A percentile compares a stretch with the other conserved stretches of the same genome.
These are phyloP conservation scores for Ormosia semicastrata DNA, from an alignment of 306 rosid genomes.

Conservation along the genomic window DNA sequence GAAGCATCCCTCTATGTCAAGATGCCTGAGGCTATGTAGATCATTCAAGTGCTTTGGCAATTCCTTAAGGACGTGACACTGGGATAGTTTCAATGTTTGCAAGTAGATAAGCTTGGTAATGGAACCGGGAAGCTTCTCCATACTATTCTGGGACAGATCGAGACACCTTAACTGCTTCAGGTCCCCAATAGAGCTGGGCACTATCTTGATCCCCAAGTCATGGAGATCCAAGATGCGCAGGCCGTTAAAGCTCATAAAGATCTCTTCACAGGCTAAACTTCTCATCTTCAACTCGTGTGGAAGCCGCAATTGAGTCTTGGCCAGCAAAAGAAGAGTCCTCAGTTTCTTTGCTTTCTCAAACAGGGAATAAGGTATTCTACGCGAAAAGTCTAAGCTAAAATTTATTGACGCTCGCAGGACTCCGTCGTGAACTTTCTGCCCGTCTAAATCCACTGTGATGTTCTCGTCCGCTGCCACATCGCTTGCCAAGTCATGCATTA, in stretches of 20 bases:
- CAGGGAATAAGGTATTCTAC: not conserved
- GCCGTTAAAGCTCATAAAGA: not conserved
- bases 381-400: not conserved
- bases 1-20: not conserved
- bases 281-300: not conserved
- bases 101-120: not conserved
- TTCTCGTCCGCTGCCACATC: not conserved
- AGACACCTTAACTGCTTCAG: not conserved
- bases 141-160: conserved; percentile 3
- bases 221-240: conserved; percentile 19
- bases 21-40: not conserved
- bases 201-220: not conserved
- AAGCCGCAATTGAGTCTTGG: not conserved
- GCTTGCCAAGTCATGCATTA: conserved; percentile 3
- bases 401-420: not conserved
- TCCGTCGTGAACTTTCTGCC: not conserved
- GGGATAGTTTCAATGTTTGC: not conserved
- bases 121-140: conserved; percentile 1
- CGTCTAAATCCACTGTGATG: not conserved
- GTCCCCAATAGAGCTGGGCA: not conserved
- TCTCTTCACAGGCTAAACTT: not conserved
- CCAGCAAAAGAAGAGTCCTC: not conserved
- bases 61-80: not conserved
- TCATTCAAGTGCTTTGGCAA: not conserved
- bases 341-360: not conserved